Conservation (phyloP, 345 rosid genomes). For the Anacardium occidentale region DNA sequence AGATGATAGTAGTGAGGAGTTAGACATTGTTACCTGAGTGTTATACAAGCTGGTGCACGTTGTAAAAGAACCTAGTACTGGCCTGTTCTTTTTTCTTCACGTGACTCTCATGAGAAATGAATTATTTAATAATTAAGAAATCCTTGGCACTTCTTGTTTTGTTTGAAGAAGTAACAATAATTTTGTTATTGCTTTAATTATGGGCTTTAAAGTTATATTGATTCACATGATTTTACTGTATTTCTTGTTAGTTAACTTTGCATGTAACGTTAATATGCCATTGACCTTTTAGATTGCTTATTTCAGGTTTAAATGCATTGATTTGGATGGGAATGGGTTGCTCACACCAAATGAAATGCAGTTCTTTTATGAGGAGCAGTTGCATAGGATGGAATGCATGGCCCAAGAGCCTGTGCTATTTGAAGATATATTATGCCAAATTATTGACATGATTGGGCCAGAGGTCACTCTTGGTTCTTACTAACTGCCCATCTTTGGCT, state of each 20-base stretch:
- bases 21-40: background rate
- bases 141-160: background rate
- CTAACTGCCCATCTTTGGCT: slow-evolving; percentile 18
- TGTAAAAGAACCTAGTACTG: background rate
- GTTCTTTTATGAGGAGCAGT: slow-evolving; percentile 90
- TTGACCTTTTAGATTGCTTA: slow-evolving; percentile 9
- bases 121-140: background rate
- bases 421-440: slow-evolving; percentile 94
- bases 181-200: background rate
- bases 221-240: background rate
- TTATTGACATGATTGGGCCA: slow-evolving; percentile 90
- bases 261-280: background rate
- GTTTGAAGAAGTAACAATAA: background rate
- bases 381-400: slow-evolving; percentile 99
- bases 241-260: background rate
- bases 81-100: background rate
- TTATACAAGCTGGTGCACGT: background rate
- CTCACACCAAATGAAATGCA: slow-evolving; percentile 83
- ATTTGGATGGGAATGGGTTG: slow-evolving; percentile 90
- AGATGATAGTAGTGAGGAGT: background rate
- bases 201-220: background rate
- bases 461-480: slow-evolving; percentile 47
- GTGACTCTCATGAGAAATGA: background rate
- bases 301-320: slow-evolving; percentile 87
- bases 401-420: slow-evolving; percentile 92